Evolutionary conservation across 495 filamentous ascomycete species (phyloP).

Genomic region (Annulohypoxylon moriforme): DNA sequence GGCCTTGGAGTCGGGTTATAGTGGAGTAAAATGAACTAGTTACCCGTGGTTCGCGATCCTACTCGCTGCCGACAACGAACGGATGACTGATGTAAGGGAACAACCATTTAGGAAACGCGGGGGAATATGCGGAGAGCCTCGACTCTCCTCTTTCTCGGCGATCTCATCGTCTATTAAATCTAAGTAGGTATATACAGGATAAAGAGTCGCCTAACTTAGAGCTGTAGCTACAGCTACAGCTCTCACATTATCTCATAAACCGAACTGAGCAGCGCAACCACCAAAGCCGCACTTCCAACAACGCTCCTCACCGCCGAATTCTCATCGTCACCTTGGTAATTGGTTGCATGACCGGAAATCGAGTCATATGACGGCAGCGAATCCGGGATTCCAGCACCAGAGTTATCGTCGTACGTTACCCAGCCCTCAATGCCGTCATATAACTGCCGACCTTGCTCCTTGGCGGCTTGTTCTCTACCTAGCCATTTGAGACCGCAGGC

Average conservation of each 20-base stretch:
- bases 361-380: conserved; percentile 11
- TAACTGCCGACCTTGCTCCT: background rate
- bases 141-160: background rate
- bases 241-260: conserved; percentile 3
- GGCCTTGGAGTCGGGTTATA: conserved; percentile 2
- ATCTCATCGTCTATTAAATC: background rate
- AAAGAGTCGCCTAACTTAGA: background rate
- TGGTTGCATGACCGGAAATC: conserved; percentile 1
- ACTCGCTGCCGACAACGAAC: background rate
- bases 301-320: conserved; percentile 2
- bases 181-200: background rate
- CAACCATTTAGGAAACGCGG: background rate
- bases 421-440: conserved; percentile 3
- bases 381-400: background rate
- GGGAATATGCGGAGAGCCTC: background rate
- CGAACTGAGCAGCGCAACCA: conserved; percentile 3
- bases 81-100: background rate
- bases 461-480: background rate
- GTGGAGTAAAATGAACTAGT: background rate
- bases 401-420: background rate
- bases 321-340: background rate
- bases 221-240: background rate
- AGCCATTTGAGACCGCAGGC: conserved; percentile 16
- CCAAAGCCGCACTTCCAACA: conserved; percentile 9
- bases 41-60: background rate